These are phyloP conservation scores for Diplodia mutila DNA, from an alignment of 2,329 filamentous ascomycete genomes.

Conservation along the genomic window DNA sequence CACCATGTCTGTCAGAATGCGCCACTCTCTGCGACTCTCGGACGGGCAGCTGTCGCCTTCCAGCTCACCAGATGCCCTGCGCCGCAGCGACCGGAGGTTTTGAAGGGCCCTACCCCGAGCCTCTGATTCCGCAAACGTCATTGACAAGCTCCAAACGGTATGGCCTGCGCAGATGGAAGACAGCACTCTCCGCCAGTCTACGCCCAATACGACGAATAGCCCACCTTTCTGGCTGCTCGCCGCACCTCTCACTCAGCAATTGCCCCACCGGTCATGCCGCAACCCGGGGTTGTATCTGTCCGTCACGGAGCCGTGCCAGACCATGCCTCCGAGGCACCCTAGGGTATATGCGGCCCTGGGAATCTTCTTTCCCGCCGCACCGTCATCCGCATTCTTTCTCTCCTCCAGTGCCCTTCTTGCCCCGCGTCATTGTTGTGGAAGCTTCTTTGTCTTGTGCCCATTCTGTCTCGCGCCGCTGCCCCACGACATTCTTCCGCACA, in stretches of 20 bases:
- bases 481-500: neutral
- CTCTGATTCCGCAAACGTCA: conserved; percentile 19
- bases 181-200: conserved; percentile 6
- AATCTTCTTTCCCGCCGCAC: neutral
- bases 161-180: conserved; percentile 1
- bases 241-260: neutral
- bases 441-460: neutral
- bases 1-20: neutral
- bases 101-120: neutral
- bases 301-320: conserved; percentile 2
- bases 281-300: conserved; percentile 8
- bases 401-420: neutral
- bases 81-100: neutral
- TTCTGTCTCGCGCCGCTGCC: neutral
- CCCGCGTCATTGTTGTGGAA: neutral
- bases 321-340: conserved; percentile 1
- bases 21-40: neutral
- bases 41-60: neutral
- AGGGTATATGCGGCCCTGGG: conserved; percentile 1
- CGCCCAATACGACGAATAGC: conserved; percentile 21
- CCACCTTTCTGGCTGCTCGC: conserved; percentile 4
- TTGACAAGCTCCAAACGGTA: conserved; percentile 20
- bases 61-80: neutral
- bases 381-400: neutral
- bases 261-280: conserved; percentile 18